Base-by-base conservation (phyloP, 768 basidiomycete genomes). In the Kwoniella heveanensis region DNA sequence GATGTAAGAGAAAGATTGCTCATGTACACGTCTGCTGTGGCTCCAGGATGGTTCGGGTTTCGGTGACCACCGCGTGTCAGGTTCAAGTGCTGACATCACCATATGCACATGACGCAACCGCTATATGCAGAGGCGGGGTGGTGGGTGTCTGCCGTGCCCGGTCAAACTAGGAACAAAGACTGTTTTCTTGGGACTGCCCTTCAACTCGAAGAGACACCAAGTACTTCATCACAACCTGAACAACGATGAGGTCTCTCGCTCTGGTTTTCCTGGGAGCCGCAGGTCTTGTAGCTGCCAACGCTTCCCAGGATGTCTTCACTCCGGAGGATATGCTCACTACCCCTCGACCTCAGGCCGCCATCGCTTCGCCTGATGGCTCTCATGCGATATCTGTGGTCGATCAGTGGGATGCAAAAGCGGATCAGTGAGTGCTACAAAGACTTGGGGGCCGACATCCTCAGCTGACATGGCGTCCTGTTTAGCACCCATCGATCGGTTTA, bases 301-400 rank as follows among this genome's bases (percentile, higher is more conserved):
- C 3, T 17, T 3, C 50, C 2, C 62, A 52, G 17, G 63, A 68
- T 30, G 63, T 58, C 30, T 66, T 76, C 56, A 70, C 72, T 1
- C 69, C 72, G 1, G 57, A 71, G 53, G 76, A 79, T 51, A 73
- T 79, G 74, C 64, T 79, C 8, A 36, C 69, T 0, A 63, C 77
- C 2, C 73, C 73, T 32, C 48, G 73, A 48, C 71, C 73, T 0
- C 70, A 75, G 32, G 62, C 68, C 10, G 64, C 71, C 10, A 66
- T 72, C 8, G 56, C 65, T 19, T 67, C 58, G 44, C 71, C 73
- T 5, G 61, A 58, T 53, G 56, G 65, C 7, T 12, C 22, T 9
- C 57, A 59, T 21, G 70, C 71, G 1, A 25, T 75, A 4, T 66
- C 67, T 5, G 60, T 70, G 6, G 71, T 75, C 0, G 71, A 72